Base-by-base conservation (phyloP, 2,329 filamentous ascomycete species). In the Neospermospora avenae region DNA sequence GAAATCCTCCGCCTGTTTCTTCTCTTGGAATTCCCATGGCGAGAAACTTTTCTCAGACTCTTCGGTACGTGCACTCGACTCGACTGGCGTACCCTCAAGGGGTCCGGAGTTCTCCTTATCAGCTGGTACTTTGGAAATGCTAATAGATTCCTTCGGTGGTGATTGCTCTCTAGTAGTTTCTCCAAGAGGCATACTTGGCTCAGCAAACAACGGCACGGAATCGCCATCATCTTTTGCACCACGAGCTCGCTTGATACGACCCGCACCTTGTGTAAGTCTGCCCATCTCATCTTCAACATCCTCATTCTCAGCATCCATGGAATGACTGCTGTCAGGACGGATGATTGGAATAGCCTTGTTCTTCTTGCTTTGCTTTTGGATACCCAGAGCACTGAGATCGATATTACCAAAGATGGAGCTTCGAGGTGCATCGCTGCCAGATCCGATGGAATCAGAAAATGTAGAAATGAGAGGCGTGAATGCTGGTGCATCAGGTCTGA, bases 271-370 rank as follows among this genome's bases (percentile, higher is more conserved):
- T n/a, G 79, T 80, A 20, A 82, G 74, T 25, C 85, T 84, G 16
- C 86, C 86, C 63, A 87, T 80, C 3, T 82, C 79, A 62, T 85
- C 84, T 60, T 88, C 81, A 10, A 74, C 70, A 16, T 74, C 74
- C 20, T 76, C 71, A 57, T 70, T 70, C 34, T 72, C 74, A 28
- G 71, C 70, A 52, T 74, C 71, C 1, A 73, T 74, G 63, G 77
- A 73, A 66, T 78, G 77, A 60, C 64, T 75, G 67, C 79, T 85
- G 59, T 85, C 80, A 1, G 90, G 89, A 41, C 81, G 81, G 10
- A 93, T 76, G 63, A 96, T 96, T 0, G 92, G 89, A 57, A 96
- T 83, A 10, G 91, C 91, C 76, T 95, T 97, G 4, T 87, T 90
- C 67, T 85, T 86, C 75, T 89, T 91, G 0, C 76, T 73, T 6